Evolutionary conservation across 2,329 filamentous ascomycete genomes (phyloP).

Genomic region (Pleomassaria siparia): DNA sequence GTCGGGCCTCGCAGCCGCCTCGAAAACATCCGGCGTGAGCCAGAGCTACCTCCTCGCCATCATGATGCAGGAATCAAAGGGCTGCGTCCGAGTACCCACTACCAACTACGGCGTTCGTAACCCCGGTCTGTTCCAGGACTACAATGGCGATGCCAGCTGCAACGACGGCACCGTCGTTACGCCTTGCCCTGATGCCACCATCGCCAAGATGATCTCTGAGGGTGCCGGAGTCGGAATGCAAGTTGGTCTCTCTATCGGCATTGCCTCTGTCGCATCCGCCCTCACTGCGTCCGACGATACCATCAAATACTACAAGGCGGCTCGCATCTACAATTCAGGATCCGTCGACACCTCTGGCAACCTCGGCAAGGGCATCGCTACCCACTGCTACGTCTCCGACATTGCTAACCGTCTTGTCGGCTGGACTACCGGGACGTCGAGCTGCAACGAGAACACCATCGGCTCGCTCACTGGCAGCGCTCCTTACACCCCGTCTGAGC

Average conservation of each 20-base stretch:
- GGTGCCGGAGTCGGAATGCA: conserved; percentile 48
- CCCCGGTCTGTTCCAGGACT: conserved; percentile 52
- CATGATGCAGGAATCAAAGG: conserved; percentile 51
- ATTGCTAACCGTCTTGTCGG: conserved; percentile 53
- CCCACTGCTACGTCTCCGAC: conserved; percentile 55
- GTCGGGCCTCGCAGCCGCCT: conserved; percentile 38
- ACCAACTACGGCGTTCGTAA: conserved; percentile 46
- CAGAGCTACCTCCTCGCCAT: conserved; percentile 48
- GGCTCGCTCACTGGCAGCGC: conserved; percentile 9
- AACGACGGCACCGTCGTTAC: conserved; percentile 37
- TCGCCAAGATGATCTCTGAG: conserved; percentile 47
- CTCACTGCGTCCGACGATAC: conserved; percentile 33
- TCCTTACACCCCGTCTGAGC: conserved; percentile 1
- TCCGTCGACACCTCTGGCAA: conserved; percentile 38
- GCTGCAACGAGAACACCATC: conserved; percentile 21
- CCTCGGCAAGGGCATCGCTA: conserved; percentile 45
- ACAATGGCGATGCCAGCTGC: conserved; percentile 44
- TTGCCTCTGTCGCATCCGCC: too few species aligned
- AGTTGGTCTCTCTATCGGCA: conserved; percentile 46
- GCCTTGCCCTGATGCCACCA: conserved; percentile 44
- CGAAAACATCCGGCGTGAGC: conserved; percentile 37
- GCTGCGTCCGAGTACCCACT: conserved; percentile 49
- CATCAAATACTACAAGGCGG: conserved; percentile 49
- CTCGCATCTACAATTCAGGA: conserved; percentile 56
- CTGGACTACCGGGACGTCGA: conserved; percentile 34